Base-by-base conservation (phyloP, 1,284 basidiomycete genomes). In the Ceratobasidium sp. region DNA sequence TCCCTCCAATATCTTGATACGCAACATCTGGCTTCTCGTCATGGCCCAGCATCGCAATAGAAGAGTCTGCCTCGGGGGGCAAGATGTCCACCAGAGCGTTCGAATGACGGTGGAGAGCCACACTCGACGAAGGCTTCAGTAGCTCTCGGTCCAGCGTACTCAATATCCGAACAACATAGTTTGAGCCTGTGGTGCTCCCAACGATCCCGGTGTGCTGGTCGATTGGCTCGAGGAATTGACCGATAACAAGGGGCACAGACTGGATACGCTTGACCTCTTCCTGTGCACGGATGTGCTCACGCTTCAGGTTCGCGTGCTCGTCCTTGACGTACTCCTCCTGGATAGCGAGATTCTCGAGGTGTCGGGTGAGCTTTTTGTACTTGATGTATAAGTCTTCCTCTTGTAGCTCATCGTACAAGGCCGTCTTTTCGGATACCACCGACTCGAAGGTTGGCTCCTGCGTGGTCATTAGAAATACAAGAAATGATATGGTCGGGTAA, bases 261-360 rank as follows among this genome's bases (percentile, higher is more conserved):
- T 99, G 97, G 81, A 99, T 99, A 74, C 98, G 93, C 85, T 99
- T 99, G 80, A 99, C 98, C 86, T 99, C 98, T 84, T 99, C 98
- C 81, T 99, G 97, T 0, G 98, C 98, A 76, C 98, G 93, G 78
- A 99, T 93, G 75, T 99, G 92, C 84, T 99, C 98, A 75, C 97
- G 92, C 83, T 99, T 98, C 75, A 99, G 89, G 82, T 99, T 99
- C 31, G 95, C 93, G 81, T 99, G 97, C 84, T 99, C 98, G 80
- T 99, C 98, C 82, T 99, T 98, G 84, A 99, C 98, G 82, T 99
- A 99, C 83, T 94, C 94, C 84, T 98, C 96, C 83, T 97, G 97
- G 59, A 98, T 93, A 74, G 96, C 93, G 27, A 98, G 90, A 85
- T 98, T 95, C 81, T 98, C 96, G 63, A 97, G 87, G 81, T 98